Percentiles rank a stretch among this genome's conserved stretches.
Conservation (phyloP, 2,329 filamentous ascomycete species). For the Aspergillus niger region DNA sequence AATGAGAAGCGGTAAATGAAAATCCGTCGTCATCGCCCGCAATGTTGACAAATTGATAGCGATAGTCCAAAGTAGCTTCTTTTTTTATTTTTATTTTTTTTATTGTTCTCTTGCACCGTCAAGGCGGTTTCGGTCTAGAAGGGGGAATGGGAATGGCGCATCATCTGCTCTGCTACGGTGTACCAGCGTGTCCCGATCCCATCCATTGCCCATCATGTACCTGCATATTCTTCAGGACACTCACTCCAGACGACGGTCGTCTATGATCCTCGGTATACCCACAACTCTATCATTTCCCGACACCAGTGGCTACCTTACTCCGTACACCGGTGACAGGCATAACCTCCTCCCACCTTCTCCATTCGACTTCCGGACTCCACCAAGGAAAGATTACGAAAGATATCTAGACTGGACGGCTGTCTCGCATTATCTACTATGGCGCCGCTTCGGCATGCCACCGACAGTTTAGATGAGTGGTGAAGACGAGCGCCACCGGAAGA, state of each 20-base stretch:
- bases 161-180: neutral
- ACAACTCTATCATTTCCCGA: neutral
- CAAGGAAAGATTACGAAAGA: conserved; percentile 1
- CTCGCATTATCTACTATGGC: conserved; percentile 7
- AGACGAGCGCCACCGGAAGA: neutral
- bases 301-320: neutral
- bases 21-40: neutral
- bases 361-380: neutral
- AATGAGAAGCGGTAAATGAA: conserved; percentile 1
- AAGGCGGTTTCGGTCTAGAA: neutral
- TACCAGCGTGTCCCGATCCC: neutral
- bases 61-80: neutral
- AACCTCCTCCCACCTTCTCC: too few relatives aligned
- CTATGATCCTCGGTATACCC: neutral
- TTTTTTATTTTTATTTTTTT: too few relatives aligned
- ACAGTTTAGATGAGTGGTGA: neutral
- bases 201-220: too few relatives aligned
- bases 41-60: neutral
- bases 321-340: conserved; percentile 2
- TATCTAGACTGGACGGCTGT: conserved; percentile 16
- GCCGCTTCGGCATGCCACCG: conserved; percentile 8
- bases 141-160: neutral
- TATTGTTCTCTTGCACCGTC: neutral
- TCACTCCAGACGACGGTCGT: neutral
- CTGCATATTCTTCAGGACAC: too few relatives aligned